Evolutionary conservation across 2,329 filamentous ascomycete genomes (phyloP).

Genomic region (Colletotrichum spinosum): DNA sequence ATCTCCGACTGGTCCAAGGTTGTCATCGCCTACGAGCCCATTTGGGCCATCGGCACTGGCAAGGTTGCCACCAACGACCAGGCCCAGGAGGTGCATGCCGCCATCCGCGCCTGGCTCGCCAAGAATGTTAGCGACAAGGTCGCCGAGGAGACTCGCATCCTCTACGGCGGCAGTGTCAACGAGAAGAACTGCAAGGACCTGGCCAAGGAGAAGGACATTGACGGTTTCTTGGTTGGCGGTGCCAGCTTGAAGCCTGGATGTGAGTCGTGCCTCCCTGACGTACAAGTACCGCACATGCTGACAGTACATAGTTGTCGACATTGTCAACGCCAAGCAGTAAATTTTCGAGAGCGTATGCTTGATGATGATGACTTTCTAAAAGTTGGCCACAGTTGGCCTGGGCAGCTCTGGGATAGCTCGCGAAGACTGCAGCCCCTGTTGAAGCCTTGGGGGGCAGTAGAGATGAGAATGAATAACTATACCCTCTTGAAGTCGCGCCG

Average conservation of each 20-base stretch:
- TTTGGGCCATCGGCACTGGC: slow-evolving; percentile 96
- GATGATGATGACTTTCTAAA: slow-evolving; percentile 34
- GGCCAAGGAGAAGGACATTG: slow-evolving; percentile 92
- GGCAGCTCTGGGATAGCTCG: slow-evolving; percentile 1
- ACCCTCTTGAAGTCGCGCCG: slow-evolving; percentile 10
- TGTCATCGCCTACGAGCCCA: slow-evolving; percentile 98
- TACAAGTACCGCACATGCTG: slow-evolving; percentile 4
- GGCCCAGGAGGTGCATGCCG: slow-evolving; percentile 93
- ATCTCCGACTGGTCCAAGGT: slow-evolving; percentile 91
- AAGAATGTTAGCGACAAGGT: slow-evolving; percentile 79
- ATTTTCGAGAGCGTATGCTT: slow-evolving; percentile 32
- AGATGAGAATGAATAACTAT: slow-evolving; percentile 28
- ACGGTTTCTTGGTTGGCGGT: slow-evolving; percentile 97
- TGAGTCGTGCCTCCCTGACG: slow-evolving; percentile 56
- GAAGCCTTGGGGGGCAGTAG: neutral
- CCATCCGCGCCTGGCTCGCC: slow-evolving; percentile 90
- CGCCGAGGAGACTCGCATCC: slow-evolving; percentile 88
- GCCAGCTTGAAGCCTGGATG: slow-evolving; percentile 97
- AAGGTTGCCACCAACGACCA: slow-evolving; percentile 91
- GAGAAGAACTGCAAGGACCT: slow-evolving; percentile 99
- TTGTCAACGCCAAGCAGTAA: slow-evolving; percentile 69
- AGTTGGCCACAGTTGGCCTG: slow-evolving; percentile 8
- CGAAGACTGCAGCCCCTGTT: neutral
- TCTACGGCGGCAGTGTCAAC: slow-evolving; percentile 96
- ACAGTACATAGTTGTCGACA: slow-evolving; percentile 62